A percentile compares a stretch with the other conserved stretches of the same genome.
These are phyloP conservation scores for Cryphonectria nitschkei DNA, from an alignment of 2,329 filamentous ascomycete species.

Conservation along the genomic window DNA sequence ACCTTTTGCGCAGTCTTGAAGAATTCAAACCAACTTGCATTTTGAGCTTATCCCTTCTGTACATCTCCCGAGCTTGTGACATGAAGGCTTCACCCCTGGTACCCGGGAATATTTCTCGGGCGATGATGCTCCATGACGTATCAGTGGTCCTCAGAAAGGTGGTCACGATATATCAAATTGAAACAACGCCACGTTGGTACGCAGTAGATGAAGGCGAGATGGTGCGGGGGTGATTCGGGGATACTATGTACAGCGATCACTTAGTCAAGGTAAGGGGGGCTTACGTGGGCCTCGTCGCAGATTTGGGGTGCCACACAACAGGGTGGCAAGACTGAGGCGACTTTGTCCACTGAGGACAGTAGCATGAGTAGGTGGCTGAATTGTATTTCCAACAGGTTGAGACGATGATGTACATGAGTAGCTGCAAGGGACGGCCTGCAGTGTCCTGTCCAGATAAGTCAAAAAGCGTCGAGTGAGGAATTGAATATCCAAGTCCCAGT, in stretches of 20 bases:
- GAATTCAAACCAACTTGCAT: background rate
- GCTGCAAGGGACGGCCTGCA: background rate
- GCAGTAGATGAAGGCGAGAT: constrained; percentile 16
- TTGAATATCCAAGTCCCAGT: background rate
- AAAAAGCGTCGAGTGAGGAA: background rate
- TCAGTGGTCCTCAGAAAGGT: background rate
- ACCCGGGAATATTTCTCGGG: background rate
- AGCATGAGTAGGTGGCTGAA: background rate
- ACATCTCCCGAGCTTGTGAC: background rate
- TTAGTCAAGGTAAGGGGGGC: constrained; percentile 2
- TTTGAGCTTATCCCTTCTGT: background rate
- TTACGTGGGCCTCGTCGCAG: constrained; percentile 14
- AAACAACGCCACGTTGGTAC: constrained; percentile 1
- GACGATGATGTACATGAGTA: background rate
- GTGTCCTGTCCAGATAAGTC: background rate
- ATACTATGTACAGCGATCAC: background rate
- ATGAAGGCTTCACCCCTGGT: background rate
- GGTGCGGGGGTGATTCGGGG: constrained; percentile 19
- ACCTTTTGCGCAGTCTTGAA: background rate
- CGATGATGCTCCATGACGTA: background rate
- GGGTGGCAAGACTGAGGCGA: background rate
- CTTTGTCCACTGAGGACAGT: background rate
- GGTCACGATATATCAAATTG: background rate
- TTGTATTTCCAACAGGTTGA: background rate
- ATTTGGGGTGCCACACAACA: background rate